phyloP scores from a whole-genome alignment of 352 stramenopile genomes.

The Phytophthora foliorum region DNA sequence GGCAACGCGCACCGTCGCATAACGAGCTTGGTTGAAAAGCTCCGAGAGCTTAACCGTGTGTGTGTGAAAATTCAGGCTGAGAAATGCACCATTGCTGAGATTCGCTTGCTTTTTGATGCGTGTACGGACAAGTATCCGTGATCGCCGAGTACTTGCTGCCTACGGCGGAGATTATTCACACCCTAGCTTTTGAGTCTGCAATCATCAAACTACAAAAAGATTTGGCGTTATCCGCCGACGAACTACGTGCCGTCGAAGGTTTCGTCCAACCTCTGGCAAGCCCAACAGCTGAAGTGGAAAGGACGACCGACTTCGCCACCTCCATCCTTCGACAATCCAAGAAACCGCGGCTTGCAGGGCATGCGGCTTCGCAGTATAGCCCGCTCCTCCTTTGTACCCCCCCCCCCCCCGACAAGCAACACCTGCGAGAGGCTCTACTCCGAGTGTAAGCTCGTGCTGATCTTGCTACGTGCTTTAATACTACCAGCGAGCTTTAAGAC shows the following conservation, averaged over 20 bases:
- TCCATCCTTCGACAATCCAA: too few species aligned
- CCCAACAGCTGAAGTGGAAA: too few species aligned
- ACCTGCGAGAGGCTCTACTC: neutral
- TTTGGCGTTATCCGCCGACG: too few species aligned
- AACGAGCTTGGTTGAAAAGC: neutral
- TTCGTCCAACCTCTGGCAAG: too few species aligned
- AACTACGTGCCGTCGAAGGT: too few species aligned
- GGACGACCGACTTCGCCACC: too few species aligned
- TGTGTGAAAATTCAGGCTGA: neutral
- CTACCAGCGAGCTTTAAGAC: neutral
- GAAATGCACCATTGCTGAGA: neutral
- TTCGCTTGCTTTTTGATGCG: neutral
- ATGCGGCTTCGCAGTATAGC: too few species aligned
- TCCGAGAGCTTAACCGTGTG: neutral
- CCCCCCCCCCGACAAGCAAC: conserved; percentile 20
- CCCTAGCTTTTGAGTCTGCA: neutral
- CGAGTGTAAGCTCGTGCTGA: neutral
- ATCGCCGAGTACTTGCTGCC: neutral
- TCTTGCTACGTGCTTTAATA: neutral
- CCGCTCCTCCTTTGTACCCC: too few species aligned
- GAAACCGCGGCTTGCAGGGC: too few species aligned
- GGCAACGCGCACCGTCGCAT: neutral
- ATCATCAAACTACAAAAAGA: conserved; percentile 11
- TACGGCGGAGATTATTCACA: neutral
- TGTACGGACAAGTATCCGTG: neutral